A percentile compares a stretch with the other conserved stretches of the same genome.
Evolutionary conservation across 257 asterid genomes (phyloP).

Genomic region (Capsicum chinense): DNA sequence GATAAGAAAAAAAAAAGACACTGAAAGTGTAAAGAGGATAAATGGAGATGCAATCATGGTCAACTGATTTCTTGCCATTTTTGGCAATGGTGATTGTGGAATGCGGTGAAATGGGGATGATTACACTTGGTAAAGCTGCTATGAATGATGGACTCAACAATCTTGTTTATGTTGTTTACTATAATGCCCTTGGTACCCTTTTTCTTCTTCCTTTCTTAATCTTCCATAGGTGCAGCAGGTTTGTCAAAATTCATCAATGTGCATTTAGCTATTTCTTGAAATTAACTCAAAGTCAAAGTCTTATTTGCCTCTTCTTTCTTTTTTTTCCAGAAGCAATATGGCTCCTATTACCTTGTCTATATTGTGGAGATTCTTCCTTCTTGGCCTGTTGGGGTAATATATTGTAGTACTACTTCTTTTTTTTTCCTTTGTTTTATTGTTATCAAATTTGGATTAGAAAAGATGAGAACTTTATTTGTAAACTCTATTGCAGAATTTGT

Average conservation of each 20-base stretch:
- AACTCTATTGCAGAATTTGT: conserved; percentile 31
- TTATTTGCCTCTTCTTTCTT: background rate
- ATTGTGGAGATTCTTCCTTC: conserved; percentile 37
- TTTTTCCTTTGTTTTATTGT: background rate
- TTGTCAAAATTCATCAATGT: background rate
- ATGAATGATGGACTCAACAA: conserved; percentile 40
- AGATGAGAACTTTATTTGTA: background rate
- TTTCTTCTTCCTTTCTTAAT: conserved; percentile 38
- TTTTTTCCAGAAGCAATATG: conserved; percentile 29
- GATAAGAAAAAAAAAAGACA: background rate
- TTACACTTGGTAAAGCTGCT: conserved; percentile 41
- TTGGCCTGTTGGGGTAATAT: conserved; percentile 41
- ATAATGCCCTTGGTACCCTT: conserved; percentile 41
- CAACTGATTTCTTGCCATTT: conserved; percentile 34
- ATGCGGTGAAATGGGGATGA: conserved; percentile 36
- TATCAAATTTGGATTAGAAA: background rate
- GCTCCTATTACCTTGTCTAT: conserved; percentile 34
- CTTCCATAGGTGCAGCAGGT: conserved; percentile 38
- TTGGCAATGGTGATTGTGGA: conserved; percentile 36
- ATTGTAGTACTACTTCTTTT: background rate
- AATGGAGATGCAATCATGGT: conserved; percentile 21
- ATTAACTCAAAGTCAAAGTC: background rate
- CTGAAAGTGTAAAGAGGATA: background rate
- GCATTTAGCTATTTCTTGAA: background rate
- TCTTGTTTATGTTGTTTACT: conserved; percentile 37